These are phyloP conservation scores for Fusarium circinatum DNA, from an alignment of 2,329 filamentous ascomycete species.

Conservation along the genomic window DNA sequence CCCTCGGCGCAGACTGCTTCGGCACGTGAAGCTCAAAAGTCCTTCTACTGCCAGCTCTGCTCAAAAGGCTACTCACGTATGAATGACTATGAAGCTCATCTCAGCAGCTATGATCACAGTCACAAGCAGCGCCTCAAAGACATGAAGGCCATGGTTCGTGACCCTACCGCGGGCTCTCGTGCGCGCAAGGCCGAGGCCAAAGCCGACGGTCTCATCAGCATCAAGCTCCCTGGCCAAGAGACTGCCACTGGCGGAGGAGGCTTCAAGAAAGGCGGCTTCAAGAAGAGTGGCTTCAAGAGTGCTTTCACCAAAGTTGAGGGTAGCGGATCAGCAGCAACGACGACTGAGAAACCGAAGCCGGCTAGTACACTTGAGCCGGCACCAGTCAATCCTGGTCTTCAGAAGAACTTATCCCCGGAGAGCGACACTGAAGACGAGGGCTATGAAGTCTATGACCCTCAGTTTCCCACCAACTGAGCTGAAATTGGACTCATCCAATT, in stretches of 20 bases:
- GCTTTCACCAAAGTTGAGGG: slow-evolving; percentile 70
- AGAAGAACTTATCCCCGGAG: slow-evolving; percentile 52
- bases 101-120: slow-evolving; percentile 93
- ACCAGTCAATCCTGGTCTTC: slow-evolving; percentile 29
- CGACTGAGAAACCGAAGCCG: slow-evolving; percentile 54
- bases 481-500: not conserved
- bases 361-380: slow-evolving; percentile 34
- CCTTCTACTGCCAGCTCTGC: slow-evolving; percentile 89
- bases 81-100: slow-evolving; percentile 96
- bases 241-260: slow-evolving; percentile 53
- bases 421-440: slow-evolving; percentile 77
- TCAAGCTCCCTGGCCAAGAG: slow-evolving; percentile 64
- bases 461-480: slow-evolving; percentile 68
- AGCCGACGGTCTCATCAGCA: slow-evolving; percentile 74
- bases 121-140: slow-evolving; percentile 91
- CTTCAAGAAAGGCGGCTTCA: slow-evolving; percentile 77
- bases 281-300: slow-evolving; percentile 85
- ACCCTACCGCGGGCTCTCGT: slow-evolving; percentile 71
- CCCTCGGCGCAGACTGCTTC: slow-evolving; percentile 68
- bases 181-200: slow-evolving; percentile 77
- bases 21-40: slow-evolving; percentile 79
- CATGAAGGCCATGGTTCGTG: slow-evolving; percentile 84
- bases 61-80: slow-evolving; percentile 94
- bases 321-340: slow-evolving; percentile 48
- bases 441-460: slow-evolving; percentile 74